Base-by-base conservation (phyloP, 441 rosid genomes). In the Brassica balearica region DNA sequence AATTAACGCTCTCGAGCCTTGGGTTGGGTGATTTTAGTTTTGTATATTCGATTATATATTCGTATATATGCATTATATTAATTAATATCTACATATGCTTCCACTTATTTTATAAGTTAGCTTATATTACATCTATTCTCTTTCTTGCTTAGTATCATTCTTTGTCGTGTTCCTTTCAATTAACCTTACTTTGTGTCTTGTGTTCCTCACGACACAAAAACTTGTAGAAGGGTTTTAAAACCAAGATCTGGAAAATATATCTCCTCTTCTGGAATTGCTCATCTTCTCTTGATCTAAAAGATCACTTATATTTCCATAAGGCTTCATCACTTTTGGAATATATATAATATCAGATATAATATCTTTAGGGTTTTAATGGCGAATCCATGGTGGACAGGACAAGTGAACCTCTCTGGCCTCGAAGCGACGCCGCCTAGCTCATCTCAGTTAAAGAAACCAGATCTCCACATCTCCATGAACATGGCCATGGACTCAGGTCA, bases 371-470 rank as follows among this genome's bases (percentile, higher is more conserved):
- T 62, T 69, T 34, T 27, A 72, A 90, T 90, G 94, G 92, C 92
- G 56, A 88, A 87, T 74, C 92, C 86, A 61, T 90, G 94, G 94
- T 90, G 94, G 94, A 76, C 89, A 6, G 91, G 91, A 65, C 91
- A 88, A 77, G 87, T 88, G 70, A 90, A 90, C 60, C 81, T 90
- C 48, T 84, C 88, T 0, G 92, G 90, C n/a, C 81, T 90, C 29
- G 91, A 90, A 69, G 83, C 87, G 56, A 79, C 89, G 8, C 82
- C 89, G 6, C 82, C 86, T 23, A 82, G 88, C 34, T 87, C 93
- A 4, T 81, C 90, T 76, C 87, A 84, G 51, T 81, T 85, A 76
- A 87, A 86, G 79, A 90, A 85, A 77, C 90, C 94, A 77, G 91
- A 90, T 87, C 92, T 90, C 63, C 91, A 90, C 69, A 90, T 90